Evolutionary conservation across 164 flowering plant species (phyloP).

Genomic region (Platanus orientalis): DNA sequence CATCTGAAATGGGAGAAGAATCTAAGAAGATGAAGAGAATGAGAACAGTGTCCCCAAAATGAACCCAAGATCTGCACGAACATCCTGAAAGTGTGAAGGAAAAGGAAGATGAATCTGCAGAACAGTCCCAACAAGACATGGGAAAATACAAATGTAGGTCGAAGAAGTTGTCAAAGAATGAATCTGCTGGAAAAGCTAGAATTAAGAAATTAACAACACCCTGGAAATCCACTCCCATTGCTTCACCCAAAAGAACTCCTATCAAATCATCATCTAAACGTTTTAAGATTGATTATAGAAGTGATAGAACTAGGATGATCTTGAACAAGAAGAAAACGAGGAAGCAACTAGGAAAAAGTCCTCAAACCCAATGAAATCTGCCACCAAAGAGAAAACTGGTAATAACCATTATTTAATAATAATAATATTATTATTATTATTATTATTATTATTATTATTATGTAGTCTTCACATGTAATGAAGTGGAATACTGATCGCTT

Average conservation of each 20-base stretch:
- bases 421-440: too few relatives aligned
- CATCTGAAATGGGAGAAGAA: conserved; percentile 55
- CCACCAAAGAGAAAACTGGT: conserved; percentile 32
- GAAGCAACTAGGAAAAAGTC: conserved; percentile 39
- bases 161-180: conserved; percentile 36
- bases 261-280: conserved; percentile 39
- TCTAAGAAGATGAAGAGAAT: conserved; percentile 15
- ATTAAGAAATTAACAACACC: conserved; percentile 31
- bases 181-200: conserved; percentile 36
- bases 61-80: conserved; percentile 58
- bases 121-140: conserved; percentile 49
- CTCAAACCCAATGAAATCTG: conserved; percentile 36
- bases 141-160: conserved; percentile 32
- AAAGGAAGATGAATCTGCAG: conserved; percentile 44
- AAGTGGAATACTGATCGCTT: too few relatives aligned
- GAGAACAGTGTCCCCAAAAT: conserved; percentile 47
- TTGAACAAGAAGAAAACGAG: conserved; percentile 62
- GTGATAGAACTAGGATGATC: conserved; percentile 36
- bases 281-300: conserved; percentile 36
- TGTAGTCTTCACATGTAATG: too few relatives aligned
- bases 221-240: conserved; percentile 33
- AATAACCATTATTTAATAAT: not conserved
- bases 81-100: conserved; percentile 65
- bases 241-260: conserved; percentile 31
- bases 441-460: too few relatives aligned